Percentiles rank a stretch among this genome's conserved stretches.
Evolutionary conservation across 2,329 filamentous ascomycete species (phyloP).

Genomic region (Gnomoniopsis sp.): DNA sequence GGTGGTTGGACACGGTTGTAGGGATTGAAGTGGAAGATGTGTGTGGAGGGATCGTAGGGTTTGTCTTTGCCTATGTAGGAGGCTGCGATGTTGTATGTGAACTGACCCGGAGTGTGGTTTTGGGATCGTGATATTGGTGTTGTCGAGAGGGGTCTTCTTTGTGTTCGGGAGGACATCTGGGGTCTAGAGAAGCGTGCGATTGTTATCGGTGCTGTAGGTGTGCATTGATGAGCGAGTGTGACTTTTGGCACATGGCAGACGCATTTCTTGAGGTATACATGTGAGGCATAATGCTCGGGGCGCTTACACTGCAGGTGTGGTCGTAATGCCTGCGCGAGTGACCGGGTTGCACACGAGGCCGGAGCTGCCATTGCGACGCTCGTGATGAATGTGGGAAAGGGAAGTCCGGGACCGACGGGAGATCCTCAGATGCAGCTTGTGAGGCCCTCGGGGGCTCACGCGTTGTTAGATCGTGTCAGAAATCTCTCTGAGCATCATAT

Average conservation of each 20-base stretch:
- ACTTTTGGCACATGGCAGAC: not conserved
- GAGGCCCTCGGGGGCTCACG: constrained; percentile 14
- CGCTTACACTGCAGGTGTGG: constrained; percentile 19
- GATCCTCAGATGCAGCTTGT: constrained; percentile 5
- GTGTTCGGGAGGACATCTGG: not conserved
- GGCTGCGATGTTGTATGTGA: constrained; percentile 69
- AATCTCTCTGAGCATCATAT: constrained; percentile 7
- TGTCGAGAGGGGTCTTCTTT: not conserved
- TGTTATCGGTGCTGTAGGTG: not conserved
- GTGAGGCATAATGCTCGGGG: not conserved
- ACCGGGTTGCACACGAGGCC: constrained; percentile 17
- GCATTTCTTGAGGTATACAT: not conserved
- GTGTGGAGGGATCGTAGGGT: constrained; percentile 62
- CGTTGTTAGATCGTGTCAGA: constrained; percentile 6
- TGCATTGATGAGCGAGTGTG: constrained; percentile 1
- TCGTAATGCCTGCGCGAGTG: constrained; percentile 15
- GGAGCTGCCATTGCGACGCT: constrained; percentile 14
- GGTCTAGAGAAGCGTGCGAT: not conserved
- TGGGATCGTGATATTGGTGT: constrained; percentile 20
- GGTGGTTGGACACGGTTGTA: constrained; percentile 55
- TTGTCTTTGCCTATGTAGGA: constrained; percentile 73
- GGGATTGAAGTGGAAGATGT: constrained; percentile 71
- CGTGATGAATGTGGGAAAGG: not conserved
- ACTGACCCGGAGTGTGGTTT: constrained; percentile 24
- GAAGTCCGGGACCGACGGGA: not conserved